A percentile compares a stretch with the other conserved stretches of the same genome.
Evolutionary conservation across 805 yeast species (phyloP).

Genomic region (Pichia paraexigua): DNA sequence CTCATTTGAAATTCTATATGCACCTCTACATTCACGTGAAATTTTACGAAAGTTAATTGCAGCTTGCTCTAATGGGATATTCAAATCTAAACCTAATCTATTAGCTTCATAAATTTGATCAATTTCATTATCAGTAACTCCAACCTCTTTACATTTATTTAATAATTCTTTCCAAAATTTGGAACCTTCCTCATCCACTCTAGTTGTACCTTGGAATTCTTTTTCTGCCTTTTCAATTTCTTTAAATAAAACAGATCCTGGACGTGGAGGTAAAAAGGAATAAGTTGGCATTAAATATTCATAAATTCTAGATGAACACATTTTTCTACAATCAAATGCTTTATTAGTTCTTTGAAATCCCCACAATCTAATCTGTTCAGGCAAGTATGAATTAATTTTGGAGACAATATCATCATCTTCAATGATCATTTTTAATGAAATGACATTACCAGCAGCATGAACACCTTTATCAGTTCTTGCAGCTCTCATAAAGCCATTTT

Average conservation of each 20-base stretch:
- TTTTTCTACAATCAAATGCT: conserved; percentile 87
- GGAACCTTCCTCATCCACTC: conserved; percentile 61
- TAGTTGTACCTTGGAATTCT: conserved; percentile 50
- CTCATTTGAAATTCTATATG: conserved; percentile 55
- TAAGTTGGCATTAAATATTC: conserved; percentile 92
- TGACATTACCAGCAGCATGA: conserved; percentile 93
- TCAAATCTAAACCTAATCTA: conserved; percentile 28
- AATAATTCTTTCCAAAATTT: conserved; percentile 60
- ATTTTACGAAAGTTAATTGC: conserved; percentile 45
- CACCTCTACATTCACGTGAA: conserved; percentile 61
- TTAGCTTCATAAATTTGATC: conserved; percentile 31
- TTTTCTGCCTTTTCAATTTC: conserved; percentile 46
- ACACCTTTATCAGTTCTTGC: conserved; percentile 94
- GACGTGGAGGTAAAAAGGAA: conserved; percentile 86
- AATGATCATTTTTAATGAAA: conserved; percentile 73
- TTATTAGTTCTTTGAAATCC: conserved; percentile 84
- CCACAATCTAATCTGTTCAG: conserved; percentile 88
- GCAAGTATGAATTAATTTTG: conserved; percentile 68
- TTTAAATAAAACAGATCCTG: conserved; percentile 55
- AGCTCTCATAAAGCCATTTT: conserved; percentile 79
- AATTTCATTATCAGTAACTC: conserved; percentile 33
- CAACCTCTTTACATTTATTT: conserved; percentile 29
- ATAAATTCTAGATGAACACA: conserved; percentile 93
- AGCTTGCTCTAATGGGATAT: conserved; percentile 29
- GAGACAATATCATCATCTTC: conserved; percentile 70